phyloP scores from a whole-genome alignment of 2,329 filamentous ascomycete genomes.

The Xenosphaeropsis pyriputrescens region DNA sequence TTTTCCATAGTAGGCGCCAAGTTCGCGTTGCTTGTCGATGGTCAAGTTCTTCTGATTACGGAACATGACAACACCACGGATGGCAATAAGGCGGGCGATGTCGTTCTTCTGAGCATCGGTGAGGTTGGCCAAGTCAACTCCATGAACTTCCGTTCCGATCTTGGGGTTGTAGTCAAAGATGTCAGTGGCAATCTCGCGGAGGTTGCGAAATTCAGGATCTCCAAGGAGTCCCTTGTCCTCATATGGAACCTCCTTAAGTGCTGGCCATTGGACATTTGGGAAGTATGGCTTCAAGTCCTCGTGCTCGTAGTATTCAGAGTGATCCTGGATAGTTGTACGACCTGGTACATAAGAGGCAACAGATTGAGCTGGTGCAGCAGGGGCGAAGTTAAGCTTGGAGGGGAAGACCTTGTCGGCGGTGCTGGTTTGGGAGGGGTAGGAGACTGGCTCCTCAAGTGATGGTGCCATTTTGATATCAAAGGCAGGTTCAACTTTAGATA shows the following conservation, averaged over 20 bases:
- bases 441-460: conserved; percentile 1
- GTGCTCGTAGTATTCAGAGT: conserved; percentile 31
- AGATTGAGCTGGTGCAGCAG: neutral
- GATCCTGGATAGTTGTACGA: conserved; percentile 25
- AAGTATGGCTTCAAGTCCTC: conserved; percentile 36
- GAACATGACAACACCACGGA: conserved; percentile 42
- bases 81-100: conserved; percentile 32
- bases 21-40: conserved; percentile 33
- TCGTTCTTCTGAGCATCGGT: conserved; percentile 30
- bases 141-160: conserved; percentile 21
- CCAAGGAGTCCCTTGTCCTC: conserved; percentile 37
- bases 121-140: conserved; percentile 28
- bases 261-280: conserved; percentile 34
- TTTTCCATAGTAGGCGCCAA: conserved; percentile 35
- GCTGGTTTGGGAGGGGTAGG: neutral
- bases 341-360: conserved; percentile 23
- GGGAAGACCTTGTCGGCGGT: neutral
- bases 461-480: neutral
- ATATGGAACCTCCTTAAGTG: conserved; percentile 30
- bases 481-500: too few species aligned
- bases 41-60: conserved; percentile 36
- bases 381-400: neutral
- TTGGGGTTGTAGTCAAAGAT: conserved; percentile 35
- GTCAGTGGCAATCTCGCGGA: conserved; percentile 33
- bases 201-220: conserved; percentile 35